Percentiles rank a stretch among this genome's conserved stretches.
Conservation (phyloP, 2,329 filamentous ascomycete genomes). For the Lecanicillium sp. region DNA sequence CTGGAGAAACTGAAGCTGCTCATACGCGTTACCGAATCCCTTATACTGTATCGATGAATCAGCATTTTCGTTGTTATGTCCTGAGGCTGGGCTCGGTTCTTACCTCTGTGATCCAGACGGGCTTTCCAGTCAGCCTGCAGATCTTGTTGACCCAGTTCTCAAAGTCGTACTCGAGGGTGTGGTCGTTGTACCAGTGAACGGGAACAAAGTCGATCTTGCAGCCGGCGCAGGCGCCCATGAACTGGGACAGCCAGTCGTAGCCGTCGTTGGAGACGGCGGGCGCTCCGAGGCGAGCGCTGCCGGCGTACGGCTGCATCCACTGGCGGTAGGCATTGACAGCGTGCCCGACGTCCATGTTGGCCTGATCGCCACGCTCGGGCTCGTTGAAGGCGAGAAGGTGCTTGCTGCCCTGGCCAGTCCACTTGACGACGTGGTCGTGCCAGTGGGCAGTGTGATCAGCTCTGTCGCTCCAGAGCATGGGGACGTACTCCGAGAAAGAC, state of each 20-base stretch:
- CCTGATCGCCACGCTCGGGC: conserved; percentile 19
- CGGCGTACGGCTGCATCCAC: conserved; percentile 40
- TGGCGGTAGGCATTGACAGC: conserved; percentile 34
- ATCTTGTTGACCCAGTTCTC: conserved; percentile 36
- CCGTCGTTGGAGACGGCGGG: conserved; percentile 43
- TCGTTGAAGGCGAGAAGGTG: conserved; percentile 23
- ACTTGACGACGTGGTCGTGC: conserved; percentile 14
- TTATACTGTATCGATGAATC: conserved; percentile 13
- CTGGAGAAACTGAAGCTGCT: conserved; percentile 34
- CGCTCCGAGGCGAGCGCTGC: conserved; percentile 37
- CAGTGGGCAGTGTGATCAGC: conserved; percentile 16
- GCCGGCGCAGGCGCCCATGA: conserved; percentile 33
- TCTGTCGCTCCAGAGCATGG: conserved; percentile 21
- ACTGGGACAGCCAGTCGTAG: conserved; percentile 37
- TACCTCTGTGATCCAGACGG: conserved; percentile 41
- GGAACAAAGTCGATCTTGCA: conserved; percentile 40
- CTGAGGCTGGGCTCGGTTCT: not conserved
- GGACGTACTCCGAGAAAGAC: conserved; percentile 18
- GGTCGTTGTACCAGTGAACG: conserved; percentile 42
- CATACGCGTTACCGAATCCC: conserved; percentile 30
- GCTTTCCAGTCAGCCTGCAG: conserved; percentile 28
- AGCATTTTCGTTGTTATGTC: not conserved
- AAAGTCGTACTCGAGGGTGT: conserved; percentile 33
- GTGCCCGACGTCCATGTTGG: conserved; percentile 22
- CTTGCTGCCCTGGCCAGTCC: conserved; percentile 15